Conservation (phyloP, 176 grass and related monocot species). For the Thinopyrum elongatum region DNA sequence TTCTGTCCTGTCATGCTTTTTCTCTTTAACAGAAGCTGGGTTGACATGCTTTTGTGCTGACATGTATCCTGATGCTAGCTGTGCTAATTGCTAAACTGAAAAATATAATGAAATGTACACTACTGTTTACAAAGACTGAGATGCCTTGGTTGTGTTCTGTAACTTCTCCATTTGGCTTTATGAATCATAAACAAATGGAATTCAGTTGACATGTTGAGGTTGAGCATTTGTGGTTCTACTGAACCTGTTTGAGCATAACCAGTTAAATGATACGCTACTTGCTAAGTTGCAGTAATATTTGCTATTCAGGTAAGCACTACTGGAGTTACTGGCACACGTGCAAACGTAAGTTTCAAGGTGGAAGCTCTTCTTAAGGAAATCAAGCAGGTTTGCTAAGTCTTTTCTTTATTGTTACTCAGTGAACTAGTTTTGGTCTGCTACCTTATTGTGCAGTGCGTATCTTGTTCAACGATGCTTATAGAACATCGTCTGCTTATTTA, state of each 20-base stretch:
- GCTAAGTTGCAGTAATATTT: slow-evolving; percentile 16
- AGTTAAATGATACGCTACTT: background rate
- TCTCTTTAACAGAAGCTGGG: background rate
- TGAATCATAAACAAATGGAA: background rate
- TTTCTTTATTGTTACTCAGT: background rate
- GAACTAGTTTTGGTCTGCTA: background rate
- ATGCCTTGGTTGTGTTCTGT: background rate
- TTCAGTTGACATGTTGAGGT: background rate
- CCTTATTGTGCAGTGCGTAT: background rate
- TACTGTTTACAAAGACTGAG: background rate
- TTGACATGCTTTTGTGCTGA: background rate
- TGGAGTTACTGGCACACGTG: slow-evolving; percentile 85
- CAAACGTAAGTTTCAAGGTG: slow-evolving; percentile 68
- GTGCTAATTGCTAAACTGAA: slow-evolving; percentile 2
- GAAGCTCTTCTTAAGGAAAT: slow-evolving; percentile 91
- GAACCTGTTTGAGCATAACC: background rate
- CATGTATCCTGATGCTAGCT: background rate
- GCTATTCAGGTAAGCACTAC: slow-evolving; percentile 78
- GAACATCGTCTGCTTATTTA: slow-evolving; percentile 16
- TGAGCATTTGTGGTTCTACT: background rate
- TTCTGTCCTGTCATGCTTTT: background rate
- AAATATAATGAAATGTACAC: background rate
- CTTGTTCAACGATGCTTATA: slow-evolving; percentile 1
- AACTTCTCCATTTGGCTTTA: background rate
- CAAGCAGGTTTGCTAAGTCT: slow-evolving; percentile 60